phyloP scores from a whole-genome alignment of 768 basidiomycete species.

The Lactarius hatsudake region DNA sequence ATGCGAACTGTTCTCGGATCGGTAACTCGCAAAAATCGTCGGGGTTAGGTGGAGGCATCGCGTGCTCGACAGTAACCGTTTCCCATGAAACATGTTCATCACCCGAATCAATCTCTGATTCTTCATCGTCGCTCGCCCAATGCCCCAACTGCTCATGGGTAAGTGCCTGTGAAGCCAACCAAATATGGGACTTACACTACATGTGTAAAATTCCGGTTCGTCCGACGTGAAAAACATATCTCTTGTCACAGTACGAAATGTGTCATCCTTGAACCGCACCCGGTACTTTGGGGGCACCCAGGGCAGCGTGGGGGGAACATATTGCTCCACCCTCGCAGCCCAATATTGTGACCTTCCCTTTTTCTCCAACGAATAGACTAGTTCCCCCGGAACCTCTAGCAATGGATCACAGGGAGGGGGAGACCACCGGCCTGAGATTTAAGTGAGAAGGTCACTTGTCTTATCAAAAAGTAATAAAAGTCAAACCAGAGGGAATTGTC shows the following conservation, averaged over 20 bases:
- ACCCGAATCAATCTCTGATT: conserved; percentile 32
- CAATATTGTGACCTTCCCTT: conserved; percentile 47
- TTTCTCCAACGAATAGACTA: conserved; percentile 52
- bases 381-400: conserved; percentile 64
- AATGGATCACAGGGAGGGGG: conserved; percentile 47
- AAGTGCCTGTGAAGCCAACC: background rate
- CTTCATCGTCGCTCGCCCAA: conserved; percentile 46
- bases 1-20: conserved; percentile 59
- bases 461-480: conserved; percentile 25
- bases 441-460: conserved; percentile 20
- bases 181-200: conserved; percentile 44
- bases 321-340: conserved; percentile 62
- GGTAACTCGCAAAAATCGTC: conserved; percentile 47
- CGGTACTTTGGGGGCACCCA: conserved; percentile 47
- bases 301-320: conserved; percentile 43
- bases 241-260: conserved; percentile 41
- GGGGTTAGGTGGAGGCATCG: conserved; percentile 42
- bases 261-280: conserved; percentile 59
- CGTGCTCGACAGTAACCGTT: conserved; percentile 38
- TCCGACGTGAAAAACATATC: conserved; percentile 56
- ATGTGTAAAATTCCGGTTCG: conserved; percentile 60
- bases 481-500: conserved; percentile 3
- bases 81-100: conserved; percentile 30
- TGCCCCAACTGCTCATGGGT: conserved; percentile 46
- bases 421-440: conserved; percentile 32